Conservation (phyloP, 2,329 filamentous ascomycete genomes). For the Ceratocystis huliohia region DNA sequence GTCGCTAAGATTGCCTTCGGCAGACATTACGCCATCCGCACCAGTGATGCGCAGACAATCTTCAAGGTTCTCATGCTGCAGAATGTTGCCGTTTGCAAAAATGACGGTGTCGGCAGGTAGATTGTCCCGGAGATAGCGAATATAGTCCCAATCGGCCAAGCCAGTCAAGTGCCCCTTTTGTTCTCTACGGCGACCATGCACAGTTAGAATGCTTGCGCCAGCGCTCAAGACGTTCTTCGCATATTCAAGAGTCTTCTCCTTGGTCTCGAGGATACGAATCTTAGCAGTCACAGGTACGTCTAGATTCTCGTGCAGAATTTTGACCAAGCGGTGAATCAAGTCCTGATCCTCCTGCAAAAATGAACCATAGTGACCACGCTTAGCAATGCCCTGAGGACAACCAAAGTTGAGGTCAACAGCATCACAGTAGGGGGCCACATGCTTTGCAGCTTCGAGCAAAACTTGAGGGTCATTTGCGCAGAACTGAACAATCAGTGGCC, state of each 20-base stretch:
- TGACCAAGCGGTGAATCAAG: slow-evolving; percentile 70
- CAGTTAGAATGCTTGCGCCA: slow-evolving; percentile 83
- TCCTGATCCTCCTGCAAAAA: slow-evolving; percentile 90
- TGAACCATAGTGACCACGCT: slow-evolving; percentile 79
- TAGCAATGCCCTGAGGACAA: slow-evolving; percentile 90
- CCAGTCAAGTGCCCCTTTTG: slow-evolving; percentile 96
- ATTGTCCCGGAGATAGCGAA: slow-evolving; percentile 69
- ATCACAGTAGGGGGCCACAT: slow-evolving; percentile 78
- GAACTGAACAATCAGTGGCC: slow-evolving; percentile 91
- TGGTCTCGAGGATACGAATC: slow-evolving; percentile 77
- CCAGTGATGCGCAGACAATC: slow-evolving; percentile 70
- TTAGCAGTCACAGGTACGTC: slow-evolving; percentile 85
- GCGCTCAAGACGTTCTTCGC: slow-evolving; percentile 75
- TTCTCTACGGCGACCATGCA: slow-evolving; percentile 77
- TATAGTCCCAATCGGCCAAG: slow-evolving; percentile 78
- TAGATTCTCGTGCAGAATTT: slow-evolving; percentile 65
- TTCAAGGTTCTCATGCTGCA: slow-evolving; percentile 66
- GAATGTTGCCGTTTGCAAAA: slow-evolving; percentile 91
- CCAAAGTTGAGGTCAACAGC: slow-evolving; percentile 92
- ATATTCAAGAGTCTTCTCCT: slow-evolving; percentile 76
- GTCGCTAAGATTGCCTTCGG: slow-evolving; percentile 88
- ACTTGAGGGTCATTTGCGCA: slow-evolving; percentile 80
- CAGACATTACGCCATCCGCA: slow-evolving; percentile 88
- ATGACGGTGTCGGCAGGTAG: slow-evolving; percentile 79
- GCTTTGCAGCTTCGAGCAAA: slow-evolving; percentile 63